Conservation (phyloP, 495 filamentous ascomycete genomes). For the Aspergillus avenaceus region DNA sequence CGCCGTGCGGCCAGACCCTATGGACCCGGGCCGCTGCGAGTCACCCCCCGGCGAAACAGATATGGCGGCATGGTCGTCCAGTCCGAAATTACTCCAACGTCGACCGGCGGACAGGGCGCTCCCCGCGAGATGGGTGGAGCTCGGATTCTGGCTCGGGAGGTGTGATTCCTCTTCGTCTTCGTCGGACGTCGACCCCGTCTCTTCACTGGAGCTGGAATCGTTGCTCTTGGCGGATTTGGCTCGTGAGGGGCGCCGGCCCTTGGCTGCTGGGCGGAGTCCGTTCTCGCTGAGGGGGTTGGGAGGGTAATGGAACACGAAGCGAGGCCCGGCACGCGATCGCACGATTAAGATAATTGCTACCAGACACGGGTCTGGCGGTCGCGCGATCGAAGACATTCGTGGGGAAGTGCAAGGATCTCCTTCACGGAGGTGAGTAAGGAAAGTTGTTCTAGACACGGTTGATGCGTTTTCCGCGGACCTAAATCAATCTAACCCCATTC, state of each 20-base stretch:
- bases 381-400: slow-evolving; percentile 47
- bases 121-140: slow-evolving; percentile 12
- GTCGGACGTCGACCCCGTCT: slow-evolving; percentile 42
- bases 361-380: slow-evolving; percentile 58
- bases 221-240: slow-evolving; percentile 31
- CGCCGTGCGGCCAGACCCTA: slow-evolving; percentile 38
- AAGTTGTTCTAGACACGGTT: not conserved
- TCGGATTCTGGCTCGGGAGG: slow-evolving; percentile 2
- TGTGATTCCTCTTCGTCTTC: slow-evolving; percentile 48
- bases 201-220: slow-evolving; percentile 44
- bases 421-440: not conserved
- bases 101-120: slow-evolving; percentile 23
- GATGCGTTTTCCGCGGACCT: not conserved
- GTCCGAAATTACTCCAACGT: slow-evolving; percentile 35
- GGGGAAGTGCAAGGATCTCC: not conserved
- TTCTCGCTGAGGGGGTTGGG: slow-evolving; percentile 52
- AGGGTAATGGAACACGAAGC: slow-evolving; percentile 91
- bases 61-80: slow-evolving; percentile 29
- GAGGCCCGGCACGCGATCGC: slow-evolving; percentile 73
- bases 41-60: slow-evolving; percentile 32
- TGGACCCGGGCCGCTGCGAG: slow-evolving; percentile 34
- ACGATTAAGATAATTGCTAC: slow-evolving; percentile 79
- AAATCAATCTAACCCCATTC: not conserved
- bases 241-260: slow-evolving; percentile 32
- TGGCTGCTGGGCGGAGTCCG: slow-evolving; percentile 29